Conservation (phyloP, 805 yeast species). For the Tetrapisispora arboricola region DNA sequence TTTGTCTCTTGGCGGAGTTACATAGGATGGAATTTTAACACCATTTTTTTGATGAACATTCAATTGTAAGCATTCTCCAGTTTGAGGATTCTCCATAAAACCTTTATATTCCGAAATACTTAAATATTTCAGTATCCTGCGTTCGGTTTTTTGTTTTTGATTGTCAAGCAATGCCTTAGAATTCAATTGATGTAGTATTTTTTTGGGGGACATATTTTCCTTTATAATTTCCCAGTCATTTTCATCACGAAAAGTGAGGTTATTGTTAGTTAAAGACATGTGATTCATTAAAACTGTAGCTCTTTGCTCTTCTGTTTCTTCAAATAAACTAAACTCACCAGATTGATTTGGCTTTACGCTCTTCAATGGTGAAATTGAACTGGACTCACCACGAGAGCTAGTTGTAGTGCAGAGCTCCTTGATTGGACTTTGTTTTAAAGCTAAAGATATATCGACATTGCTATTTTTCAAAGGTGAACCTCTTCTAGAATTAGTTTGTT, state of each 20-base stretch:
- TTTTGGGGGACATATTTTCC: constrained; percentile 13
- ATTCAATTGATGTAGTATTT: constrained; percentile 4
- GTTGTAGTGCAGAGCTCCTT: constrained; percentile 1
- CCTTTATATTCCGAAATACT: constrained; percentile 13
- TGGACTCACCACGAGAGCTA: constrained; percentile 3
- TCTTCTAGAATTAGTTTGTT: background rate
- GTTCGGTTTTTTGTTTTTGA: background rate
- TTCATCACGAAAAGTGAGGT: constrained; percentile 20
- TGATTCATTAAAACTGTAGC: constrained; percentile 10
- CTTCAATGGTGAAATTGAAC: background rate
- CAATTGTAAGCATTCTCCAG: constrained; percentile 7
- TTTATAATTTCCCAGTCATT: constrained; percentile 12
- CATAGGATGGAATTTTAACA: constrained; percentile 11
- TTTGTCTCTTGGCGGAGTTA: constrained; percentile 18
- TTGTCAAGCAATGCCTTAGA: background rate
- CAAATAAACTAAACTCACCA: constrained; percentile 13
- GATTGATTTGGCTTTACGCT: background rate
- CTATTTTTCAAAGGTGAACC: constrained; percentile 8
- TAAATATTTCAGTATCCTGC: constrained; percentile 13
- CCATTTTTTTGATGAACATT: constrained; percentile 11
- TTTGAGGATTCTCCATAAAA: constrained; percentile 10
- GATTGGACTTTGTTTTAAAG: constrained; percentile 13
- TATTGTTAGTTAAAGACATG: constrained; percentile 16
- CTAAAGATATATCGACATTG: constrained; percentile 8
- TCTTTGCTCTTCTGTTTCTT: constrained; percentile 16